Base-by-base conservation (phyloP, 176 grass and related monocot genomes). In the Phoenix roebelenii region DNA sequence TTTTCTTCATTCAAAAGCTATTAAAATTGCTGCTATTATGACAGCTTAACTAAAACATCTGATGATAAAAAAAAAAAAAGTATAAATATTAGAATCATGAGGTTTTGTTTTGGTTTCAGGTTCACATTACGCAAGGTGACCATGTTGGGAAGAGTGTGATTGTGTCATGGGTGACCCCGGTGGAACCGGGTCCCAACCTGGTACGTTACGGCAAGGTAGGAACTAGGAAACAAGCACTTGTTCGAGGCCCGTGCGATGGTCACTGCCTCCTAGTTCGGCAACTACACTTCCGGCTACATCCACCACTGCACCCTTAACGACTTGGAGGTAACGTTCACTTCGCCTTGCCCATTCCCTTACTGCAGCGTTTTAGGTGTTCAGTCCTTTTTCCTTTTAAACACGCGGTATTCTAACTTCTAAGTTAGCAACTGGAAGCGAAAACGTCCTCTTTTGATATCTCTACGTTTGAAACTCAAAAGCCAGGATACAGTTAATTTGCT, bases 241-340 rank as follows among this genome's bases (percentile, higher is more conserved):
- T 16, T 5, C 17, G 1, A 23, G 5, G 6, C 18, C 54, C 54
- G 9, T 22, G 18, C 54, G 18, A 55, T 9, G 54, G 22, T 44
- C 35, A 44, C 35, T 9, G 5, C 35, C 7, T 95, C 88, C 66
- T 61, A 32, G 22, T 95, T 73, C 78, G 75, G 52, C 71, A 88
- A 82, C 77, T 95, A 95, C 72, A 95, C 89, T 0, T 95, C 89
- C 7, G 89, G 89, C 0, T 95, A 85, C 72, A 95, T 95, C 72
- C 89, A 95, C 63, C 84, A 88, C 49, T 76, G 77, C 73, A 58
- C 52, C 1, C 78, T 95, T 25, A 26, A 4, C 5, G 19, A 55
- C 20, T 76, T 95, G 53, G 18, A 78, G 87, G 87, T 39, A 1
- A 1, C 10, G 35, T 39, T 39, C 25, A 26, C 25, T 26, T 26